Evolutionary conservation across 768 basidiomycete species (phyloP).

Genomic region (Podaxis mareebaensis): DNA sequence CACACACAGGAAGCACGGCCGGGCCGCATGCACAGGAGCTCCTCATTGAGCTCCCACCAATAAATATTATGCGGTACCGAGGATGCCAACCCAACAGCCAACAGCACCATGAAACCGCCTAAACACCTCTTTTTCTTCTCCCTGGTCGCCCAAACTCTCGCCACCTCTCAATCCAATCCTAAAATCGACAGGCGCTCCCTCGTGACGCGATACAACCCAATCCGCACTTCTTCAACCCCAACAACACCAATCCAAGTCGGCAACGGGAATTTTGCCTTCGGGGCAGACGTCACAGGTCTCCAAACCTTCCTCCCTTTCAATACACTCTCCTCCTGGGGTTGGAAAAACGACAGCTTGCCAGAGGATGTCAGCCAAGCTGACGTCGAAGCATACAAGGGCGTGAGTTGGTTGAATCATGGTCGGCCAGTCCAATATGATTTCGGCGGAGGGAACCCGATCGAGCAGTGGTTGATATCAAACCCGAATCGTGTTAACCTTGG

Average conservation of each 20-base stretch:
- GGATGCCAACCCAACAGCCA: background rate
- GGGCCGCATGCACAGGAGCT: background rate
- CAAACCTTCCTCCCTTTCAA: slow-evolving; percentile 59
- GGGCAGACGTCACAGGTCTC: slow-evolving; percentile 56
- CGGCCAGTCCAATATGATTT: slow-evolving; percentile 52
- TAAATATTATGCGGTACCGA: background rate
- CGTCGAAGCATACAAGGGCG: slow-evolving; percentile 47
- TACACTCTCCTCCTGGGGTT: slow-evolving; percentile 60
- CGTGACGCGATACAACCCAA: slow-evolving; percentile 51
- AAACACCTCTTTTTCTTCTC: background rate
- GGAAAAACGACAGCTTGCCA: slow-evolving; percentile 61
- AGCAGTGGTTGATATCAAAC: slow-evolving; percentile 59
- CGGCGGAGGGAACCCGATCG: slow-evolving; percentile 40
- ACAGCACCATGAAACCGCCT: background rate
- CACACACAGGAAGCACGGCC: background rate
- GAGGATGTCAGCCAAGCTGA: slow-evolving; percentile 40
- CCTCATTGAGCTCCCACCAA: background rate
- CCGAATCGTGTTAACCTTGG: slow-evolving; percentile 61
- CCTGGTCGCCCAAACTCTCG: slow-evolving; percentile 2
- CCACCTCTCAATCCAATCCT: background rate
- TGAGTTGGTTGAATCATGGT: slow-evolving; percentile 52
- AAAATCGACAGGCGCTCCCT: slow-evolving; percentile 45
- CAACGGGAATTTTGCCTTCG: slow-evolving; percentile 64
- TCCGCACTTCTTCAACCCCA: slow-evolving; percentile 43
- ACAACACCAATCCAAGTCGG: slow-evolving; percentile 60